Base-by-base conservation (phyloP, 176 grass and related monocot genomes). In the Rhynchospora breviuscula region DNA sequence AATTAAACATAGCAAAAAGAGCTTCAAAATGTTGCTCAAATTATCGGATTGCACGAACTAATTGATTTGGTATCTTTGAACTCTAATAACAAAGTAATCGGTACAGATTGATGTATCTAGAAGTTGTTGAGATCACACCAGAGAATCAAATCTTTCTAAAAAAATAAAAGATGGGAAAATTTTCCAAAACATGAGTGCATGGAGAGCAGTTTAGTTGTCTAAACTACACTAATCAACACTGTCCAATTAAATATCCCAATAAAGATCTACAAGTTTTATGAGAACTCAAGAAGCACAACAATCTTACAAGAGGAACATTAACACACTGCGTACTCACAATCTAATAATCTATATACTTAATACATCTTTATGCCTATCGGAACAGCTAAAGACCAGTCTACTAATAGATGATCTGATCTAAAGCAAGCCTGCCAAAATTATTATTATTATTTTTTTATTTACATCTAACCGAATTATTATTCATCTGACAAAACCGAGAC, bases 401-500 rank as follows among this genome's bases (percentile, higher is more conserved):
- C 47, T 53, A 71, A 77, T 63, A 85, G 17, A 85, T 51, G 18
- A 85, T 51, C 69, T 45, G 54, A 47, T 63, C 59, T 63, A 85
- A n/a, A 56, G 44, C 40, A 59, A 75, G 77, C 51, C 58, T 78
- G 49, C 18, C 52, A 63, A 63, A 72, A 77, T 11, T 25, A 85
- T 85, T 29, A 29, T 40, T 40, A 4, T 40, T 40, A n/a, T 40
- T 11, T 59, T 13, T 10, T 47, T 62, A 67, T 86, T 6, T 82
- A 40, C 80, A 82, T 54, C 62, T 67, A 82, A 82, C 22, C 80
- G 53, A 63, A 18, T 35, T 49, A 53, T 66, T 63, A 81, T 75
- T 86, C 86, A 88, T 81, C 81, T 88, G 60, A 53, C 86, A 74
- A 5, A 97, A 85, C 79, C 91, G 88, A 14, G 91, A 94, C 0